Evolutionary conservation across 78 protist genomes (phyloP), one percentile per base, ranked within the genome.

Genomic region (Dictyostelium capitatum): DNA sequence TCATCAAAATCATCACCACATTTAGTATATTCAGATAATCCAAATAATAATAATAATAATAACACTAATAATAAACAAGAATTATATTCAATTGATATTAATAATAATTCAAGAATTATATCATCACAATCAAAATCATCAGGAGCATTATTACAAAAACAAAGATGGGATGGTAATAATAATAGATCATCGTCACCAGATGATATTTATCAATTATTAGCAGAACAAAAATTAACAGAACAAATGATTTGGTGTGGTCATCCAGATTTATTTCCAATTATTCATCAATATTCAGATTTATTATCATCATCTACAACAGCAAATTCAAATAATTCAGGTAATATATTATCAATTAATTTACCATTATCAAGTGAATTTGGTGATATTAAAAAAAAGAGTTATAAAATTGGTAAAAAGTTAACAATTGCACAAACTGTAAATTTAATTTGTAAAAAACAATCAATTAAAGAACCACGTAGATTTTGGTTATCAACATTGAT

Each of bases 161-260:
- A 75, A 48, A 75, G 51, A 75, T 75, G 82, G 82, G 82, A 19
- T 15, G 43, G 43, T 37, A 37, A 37, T 37, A 37, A 37, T 37
- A 8, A 11, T 30, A 41, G 17, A 67, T n/a, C 23, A 11, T 37
- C 32, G 14, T 23, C 56, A 23, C 41, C 57, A 28, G 65, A 77
- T 0, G 93, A 87, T 17, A 77, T 87, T 1, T 87, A 87, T 25
- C 73, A 77, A 30, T 47, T 87, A 37, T 53, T 87, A 5, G 83
- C 93, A n/a, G 93, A 87, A 62, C 93, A 87, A 46, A 87, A 87
- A 57, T 57, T 87, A 6, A 87, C 84, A 64, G 93, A 87, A 2
- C 70, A 74, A 28, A 56, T 75, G n/a, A 87, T 87, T 32, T 87
- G 93, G 93, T 82, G 84, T n/a, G 93, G 93, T 14, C 93, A 87